phyloP scores from a whole-genome alignment of 2,329 filamentous ascomycete species.

The Pseudogymnoascus sp. region DNA sequence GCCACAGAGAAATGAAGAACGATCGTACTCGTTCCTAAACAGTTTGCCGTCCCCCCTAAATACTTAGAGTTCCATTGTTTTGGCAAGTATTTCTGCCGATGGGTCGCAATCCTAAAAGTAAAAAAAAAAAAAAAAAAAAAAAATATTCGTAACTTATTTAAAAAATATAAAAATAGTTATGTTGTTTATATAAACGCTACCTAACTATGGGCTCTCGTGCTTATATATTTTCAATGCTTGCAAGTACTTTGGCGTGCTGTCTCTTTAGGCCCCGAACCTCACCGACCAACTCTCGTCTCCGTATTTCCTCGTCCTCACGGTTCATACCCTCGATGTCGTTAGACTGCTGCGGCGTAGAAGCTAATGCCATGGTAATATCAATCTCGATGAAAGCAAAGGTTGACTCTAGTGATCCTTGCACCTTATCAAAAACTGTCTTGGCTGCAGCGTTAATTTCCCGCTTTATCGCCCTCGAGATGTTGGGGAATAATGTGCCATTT shows the following conservation, averaged over 20 bases:
- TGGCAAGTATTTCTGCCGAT: too few species aligned
- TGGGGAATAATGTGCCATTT: conserved; percentile 16
- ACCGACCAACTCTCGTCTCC: conserved; percentile 11
- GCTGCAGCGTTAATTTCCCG: conserved; percentile 10
- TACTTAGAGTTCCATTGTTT: too few species aligned
- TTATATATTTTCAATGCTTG: conserved; percentile 10
- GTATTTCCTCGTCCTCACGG: conserved; percentile 8
- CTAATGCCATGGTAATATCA: conserved; percentile 14
- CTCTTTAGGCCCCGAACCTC: conserved; percentile 12
- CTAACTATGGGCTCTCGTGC: neutral
- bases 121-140: too few species aligned
- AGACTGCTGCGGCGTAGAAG: neutral
- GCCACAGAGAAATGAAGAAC: too few species aligned
- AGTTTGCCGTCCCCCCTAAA: too few species aligned
- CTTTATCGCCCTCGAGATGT: conserved; percentile 15
- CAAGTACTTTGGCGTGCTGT: conserved; percentile 12
- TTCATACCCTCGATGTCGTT: neutral
- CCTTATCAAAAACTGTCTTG: conserved; percentile 11
- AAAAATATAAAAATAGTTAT: too few species aligned
- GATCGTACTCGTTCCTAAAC: too few species aligned
- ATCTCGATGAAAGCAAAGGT: conserved; percentile 9
- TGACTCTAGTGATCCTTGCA: neutral
- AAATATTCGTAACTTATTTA: too few species aligned
- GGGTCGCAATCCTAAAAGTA: too few species aligned
- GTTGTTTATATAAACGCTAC: neutral